phyloP scores from a whole-genome alignment of 2,329 filamentous ascomycete genomes.

The Penicillium sp. region DNA sequence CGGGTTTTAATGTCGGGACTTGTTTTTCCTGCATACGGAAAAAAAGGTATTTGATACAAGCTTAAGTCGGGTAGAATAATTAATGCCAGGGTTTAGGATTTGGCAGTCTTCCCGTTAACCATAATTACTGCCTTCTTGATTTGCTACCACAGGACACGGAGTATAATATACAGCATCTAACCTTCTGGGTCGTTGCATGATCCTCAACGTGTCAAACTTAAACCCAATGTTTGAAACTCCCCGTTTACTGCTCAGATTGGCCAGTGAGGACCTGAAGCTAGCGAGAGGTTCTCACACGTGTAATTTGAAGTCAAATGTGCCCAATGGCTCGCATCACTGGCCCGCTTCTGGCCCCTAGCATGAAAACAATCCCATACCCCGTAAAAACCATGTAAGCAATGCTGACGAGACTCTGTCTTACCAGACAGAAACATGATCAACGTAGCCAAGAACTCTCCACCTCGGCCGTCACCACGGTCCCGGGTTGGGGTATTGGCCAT shows the following conservation, averaged over 20 bases:
- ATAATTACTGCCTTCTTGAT: background rate
- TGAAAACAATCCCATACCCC: background rate
- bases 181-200: background rate
- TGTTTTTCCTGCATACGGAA: background rate
- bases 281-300: background rate
- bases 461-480: slow-evolving; percentile 12
- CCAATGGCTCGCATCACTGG: background rate
- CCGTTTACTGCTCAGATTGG: background rate
- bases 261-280: background rate
- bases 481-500: slow-evolving; percentile 4
- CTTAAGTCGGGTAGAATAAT: background rate
- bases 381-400: background rate
- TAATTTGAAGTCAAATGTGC: background rate
- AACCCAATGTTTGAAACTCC: background rate
- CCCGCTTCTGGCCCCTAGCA: slow-evolving; percentile 8
- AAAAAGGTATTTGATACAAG: background rate
- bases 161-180: background rate
- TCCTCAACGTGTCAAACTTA: slow-evolving; percentile 1
- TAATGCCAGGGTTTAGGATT: background rate
- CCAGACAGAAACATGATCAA: slow-evolving; percentile 7
- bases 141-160: background rate
- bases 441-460: slow-evolving; percentile 5
- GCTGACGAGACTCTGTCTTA: background rate
- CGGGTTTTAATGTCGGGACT: background rate
- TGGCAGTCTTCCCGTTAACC: background rate